Evolutionary conservation across 164 flowering plant species (phyloP), one percentile per base, ranked within the genome.

Genomic region (Magnolia sinica): DNA sequence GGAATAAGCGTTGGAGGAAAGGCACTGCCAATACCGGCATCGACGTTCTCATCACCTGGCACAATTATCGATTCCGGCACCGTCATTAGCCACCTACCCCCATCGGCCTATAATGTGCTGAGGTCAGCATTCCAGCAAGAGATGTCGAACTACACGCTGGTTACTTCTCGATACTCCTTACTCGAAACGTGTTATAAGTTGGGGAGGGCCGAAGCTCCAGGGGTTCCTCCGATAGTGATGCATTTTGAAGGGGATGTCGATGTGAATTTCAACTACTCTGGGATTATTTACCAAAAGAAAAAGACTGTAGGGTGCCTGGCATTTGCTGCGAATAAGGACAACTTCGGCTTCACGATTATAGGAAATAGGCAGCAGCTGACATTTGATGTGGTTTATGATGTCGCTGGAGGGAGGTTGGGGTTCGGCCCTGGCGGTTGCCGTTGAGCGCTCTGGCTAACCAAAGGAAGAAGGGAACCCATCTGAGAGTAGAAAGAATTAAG

Each of bases 131-230:
- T 94, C 77, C 63, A 75, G 50, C 20, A 79, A 55, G 50, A 0
- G 11, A 91, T 92, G 96, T 51, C 85, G 8, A 73, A 69, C 50
- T 91, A 93, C 29, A 24, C 67, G n/a, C 20, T 24, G 58, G 61
- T 8, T 16, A 80, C 87, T 7, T 8, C 66, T 9, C 64, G 79
- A 9, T 72, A 82, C 3, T 80, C 88, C 18, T 81, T 89, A 8
- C 81, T 91, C 2, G 97, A 93, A 74, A 90, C 94, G 0, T 93
- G 95, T 76, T 92, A 85, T 63, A 86, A 93, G 16, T 74, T 91
- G 1, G 80, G 80, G 50, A 63, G 64, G 0, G 77, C 58, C 50
- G 31, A 50, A 3, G 50, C 65, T 0, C 69, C 81, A 10, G 11
- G 51, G 1, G 52, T 81, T 5, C 89, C 89, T 6, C 74, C 37